Conservation (phyloP, 1,139 yeast species). For the Chernovozyma sophiae-reginae region DNA sequence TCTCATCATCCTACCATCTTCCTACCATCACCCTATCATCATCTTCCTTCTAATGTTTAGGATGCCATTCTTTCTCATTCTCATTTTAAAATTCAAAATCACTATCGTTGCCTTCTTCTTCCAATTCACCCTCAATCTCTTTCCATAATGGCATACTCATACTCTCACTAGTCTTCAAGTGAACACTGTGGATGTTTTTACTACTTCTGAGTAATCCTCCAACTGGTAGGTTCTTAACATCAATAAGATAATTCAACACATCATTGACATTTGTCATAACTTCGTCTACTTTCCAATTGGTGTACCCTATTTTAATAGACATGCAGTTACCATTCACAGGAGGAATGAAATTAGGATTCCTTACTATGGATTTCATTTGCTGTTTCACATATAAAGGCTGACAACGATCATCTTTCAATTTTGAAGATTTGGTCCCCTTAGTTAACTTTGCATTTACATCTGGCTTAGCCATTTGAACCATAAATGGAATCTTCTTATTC, state of each 20-base stretch:
- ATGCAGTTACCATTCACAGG: slow-evolving; percentile 53
- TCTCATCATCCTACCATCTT: no score
- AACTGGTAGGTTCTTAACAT: slow-evolving; percentile 46
- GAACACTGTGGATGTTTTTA: slow-evolving; percentile 44
- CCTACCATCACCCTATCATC: neutral
- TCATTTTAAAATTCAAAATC: slow-evolving; percentile 26
- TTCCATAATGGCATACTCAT: slow-evolving; percentile 46
- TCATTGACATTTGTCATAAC: slow-evolving; percentile 53
- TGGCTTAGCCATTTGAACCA: slow-evolving; percentile 62
- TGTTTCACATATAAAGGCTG: slow-evolving; percentile 58
- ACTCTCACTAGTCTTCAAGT: slow-evolving; percentile 62
- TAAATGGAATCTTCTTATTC: slow-evolving; percentile 59
- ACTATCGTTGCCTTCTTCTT: slow-evolving; percentile 20
- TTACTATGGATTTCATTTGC: slow-evolving; percentile 59
- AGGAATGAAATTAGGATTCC: slow-evolving; percentile 57
- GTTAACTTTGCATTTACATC: slow-evolving; percentile 35
- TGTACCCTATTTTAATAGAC: slow-evolving; percentile 50
- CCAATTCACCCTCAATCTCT: slow-evolving; percentile 13
- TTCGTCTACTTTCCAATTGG: slow-evolving; percentile 40
- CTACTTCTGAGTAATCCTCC: slow-evolving; percentile 53
- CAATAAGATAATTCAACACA: slow-evolving; percentile 48
- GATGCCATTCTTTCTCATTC: neutral
- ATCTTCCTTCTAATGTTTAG: neutral
- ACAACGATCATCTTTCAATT: slow-evolving; percentile 49
- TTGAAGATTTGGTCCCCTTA: slow-evolving; percentile 27